These are phyloP conservation scores for Xylaria palmicola DNA, from an alignment of 495 filamentous ascomycete genomes.

Conservation along the genomic window DNA sequence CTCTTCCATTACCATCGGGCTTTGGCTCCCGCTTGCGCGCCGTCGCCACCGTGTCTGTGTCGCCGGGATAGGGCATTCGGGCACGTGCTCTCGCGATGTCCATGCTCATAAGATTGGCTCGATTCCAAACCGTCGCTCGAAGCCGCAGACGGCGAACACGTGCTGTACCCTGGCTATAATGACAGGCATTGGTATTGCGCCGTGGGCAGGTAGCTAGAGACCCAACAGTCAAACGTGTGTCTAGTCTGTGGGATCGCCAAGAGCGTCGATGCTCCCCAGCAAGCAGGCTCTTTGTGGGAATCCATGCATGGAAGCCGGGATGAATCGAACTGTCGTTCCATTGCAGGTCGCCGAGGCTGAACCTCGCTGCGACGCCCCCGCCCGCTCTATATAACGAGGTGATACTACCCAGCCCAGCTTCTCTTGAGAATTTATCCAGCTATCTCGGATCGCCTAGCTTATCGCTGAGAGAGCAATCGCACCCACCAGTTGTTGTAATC, in stretches of 20 bases:
- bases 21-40: neutral
- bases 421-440: no score
- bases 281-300: neutral
- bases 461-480: no score
- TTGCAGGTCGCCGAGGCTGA: slow-evolving; percentile 1
- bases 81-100: neutral
- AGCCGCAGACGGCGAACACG: neutral
- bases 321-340: neutral
- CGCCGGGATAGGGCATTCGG: neutral
- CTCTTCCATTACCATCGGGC: neutral
- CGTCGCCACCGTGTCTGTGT: no score
- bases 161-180: neutral
- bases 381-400: slow-evolving; percentile 1
- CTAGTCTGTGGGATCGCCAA: slow-evolving; percentile 2
- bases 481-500: no score
- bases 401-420: neutral
- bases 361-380: neutral
- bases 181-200: neutral
- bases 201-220: neutral
- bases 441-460: no score
- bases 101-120: neutral
- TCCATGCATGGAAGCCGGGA: slow-evolving; percentile 6
- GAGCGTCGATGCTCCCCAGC: neutral
- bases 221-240: neutral
- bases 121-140: neutral